phyloP scores from a whole-genome alignment of 192 early-diverging fungal genomes.

The Phlyctochytrium planicorne region DNA sequence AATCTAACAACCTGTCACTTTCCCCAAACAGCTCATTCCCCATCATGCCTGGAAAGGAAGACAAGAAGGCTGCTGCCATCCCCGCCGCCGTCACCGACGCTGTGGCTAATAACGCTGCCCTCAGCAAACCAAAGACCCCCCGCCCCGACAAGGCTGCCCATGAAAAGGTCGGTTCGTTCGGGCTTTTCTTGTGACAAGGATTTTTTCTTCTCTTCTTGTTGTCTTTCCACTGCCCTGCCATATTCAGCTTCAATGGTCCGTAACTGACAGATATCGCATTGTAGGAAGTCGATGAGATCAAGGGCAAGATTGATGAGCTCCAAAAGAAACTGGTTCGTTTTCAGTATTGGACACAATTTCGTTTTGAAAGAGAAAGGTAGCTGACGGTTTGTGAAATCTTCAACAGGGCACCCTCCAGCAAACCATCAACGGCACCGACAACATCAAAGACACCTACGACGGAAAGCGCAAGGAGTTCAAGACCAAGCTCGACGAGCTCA shows the following conservation, averaged over 20 bases:
- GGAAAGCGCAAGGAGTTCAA: conserved; percentile 62
- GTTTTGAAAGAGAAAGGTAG: not conserved
- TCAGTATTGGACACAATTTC: not conserved
- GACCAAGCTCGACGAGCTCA: conserved; percentile 62
- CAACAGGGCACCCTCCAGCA: conserved; percentile 55
- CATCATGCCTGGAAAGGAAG: not conserved
- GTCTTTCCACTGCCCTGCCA: not conserved
- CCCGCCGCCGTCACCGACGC: conserved; percentile 9
- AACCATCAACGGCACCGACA: conserved; percentile 54
- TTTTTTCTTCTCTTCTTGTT: not conserved
- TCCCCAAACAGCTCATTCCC: too few species aligned
- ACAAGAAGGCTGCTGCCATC: conserved; percentile 7
- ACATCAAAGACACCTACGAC: conserved; percentile 54
- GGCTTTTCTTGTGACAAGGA: not conserved
- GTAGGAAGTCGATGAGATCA: conserved; percentile 46
- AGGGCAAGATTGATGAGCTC: conserved; percentile 55
- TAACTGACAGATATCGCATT: too few species aligned
- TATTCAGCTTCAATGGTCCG: too few species aligned
- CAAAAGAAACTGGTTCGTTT: conserved; percentile 52
- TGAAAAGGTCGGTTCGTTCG: conserved; percentile 30
- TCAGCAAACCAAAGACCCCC: conserved; percentile 19
- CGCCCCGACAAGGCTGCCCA: conserved; percentile 49
- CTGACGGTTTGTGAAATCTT: not conserved
- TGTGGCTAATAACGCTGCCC: conserved; percentile 23
- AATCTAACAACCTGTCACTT: too few species aligned